phyloP scores from a whole-genome alignment of 371 early-diverging fungal species.

The Lichtheimia corymbifera region DNA sequence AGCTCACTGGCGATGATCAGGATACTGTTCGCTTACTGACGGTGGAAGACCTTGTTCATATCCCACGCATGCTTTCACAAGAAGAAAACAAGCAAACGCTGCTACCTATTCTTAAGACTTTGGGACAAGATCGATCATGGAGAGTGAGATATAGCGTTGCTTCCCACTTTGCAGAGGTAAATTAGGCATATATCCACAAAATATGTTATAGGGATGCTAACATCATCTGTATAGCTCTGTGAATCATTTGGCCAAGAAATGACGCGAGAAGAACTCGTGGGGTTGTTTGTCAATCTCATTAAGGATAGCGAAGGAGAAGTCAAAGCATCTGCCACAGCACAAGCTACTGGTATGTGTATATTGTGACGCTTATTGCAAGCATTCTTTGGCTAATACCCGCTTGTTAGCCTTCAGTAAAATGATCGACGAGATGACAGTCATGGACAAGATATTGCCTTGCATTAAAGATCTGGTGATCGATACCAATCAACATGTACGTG shows the following conservation, averaged over 20 bases:
- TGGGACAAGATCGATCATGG: slow-evolving; percentile 95
- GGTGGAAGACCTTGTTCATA: slow-evolving; percentile 89
- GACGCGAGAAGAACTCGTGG: slow-evolving; percentile 38
- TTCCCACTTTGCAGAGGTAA: slow-evolving; percentile 88
- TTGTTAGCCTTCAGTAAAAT: slow-evolving; percentile 65
- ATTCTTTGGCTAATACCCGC: not conserved
- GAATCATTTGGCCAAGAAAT: slow-evolving; percentile 38
- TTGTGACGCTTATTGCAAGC: no score
- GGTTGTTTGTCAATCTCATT: slow-evolving; percentile 68
- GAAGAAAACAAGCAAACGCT: slow-evolving; percentile 81
- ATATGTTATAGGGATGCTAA: not conserved
- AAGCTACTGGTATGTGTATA: slow-evolving; percentile 69
- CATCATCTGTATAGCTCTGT: slow-evolving; percentile 22
- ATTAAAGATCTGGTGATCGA: slow-evolving; percentile 93
- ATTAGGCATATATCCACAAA: not conserved
- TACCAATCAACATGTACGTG: slow-evolving; percentile 95
- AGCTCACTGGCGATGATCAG: slow-evolving; percentile 85
- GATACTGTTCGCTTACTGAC: slow-evolving; percentile 96
- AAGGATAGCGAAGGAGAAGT: slow-evolving; percentile 98
- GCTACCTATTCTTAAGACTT: slow-evolving; percentile 68
- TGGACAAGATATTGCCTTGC: slow-evolving; percentile 85
- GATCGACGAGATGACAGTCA: slow-evolving; percentile 77
- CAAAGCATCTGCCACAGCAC: slow-evolving; percentile 83
- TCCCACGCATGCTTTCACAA: slow-evolving; percentile 76
- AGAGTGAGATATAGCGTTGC: slow-evolving; percentile 97